A percentile compares a stretch with the other conserved stretches of the same genome.
Conservation (phyloP, 176 grass and related monocot species). For the Triticum urartu region DNA sequence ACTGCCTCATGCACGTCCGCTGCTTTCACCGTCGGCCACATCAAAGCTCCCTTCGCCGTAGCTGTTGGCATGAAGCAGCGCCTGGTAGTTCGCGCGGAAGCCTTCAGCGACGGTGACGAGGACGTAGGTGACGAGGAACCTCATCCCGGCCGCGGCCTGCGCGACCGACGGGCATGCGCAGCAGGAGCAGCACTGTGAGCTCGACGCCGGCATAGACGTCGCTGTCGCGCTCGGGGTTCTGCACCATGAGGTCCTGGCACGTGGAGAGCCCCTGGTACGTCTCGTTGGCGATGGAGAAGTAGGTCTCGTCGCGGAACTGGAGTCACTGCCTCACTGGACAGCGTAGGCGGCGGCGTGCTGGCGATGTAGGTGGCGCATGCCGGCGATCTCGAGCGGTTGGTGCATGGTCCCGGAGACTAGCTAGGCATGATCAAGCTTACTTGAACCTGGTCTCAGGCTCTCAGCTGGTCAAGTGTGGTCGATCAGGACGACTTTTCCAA, state of each 20-base stretch:
- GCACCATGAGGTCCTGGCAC: not conserved
- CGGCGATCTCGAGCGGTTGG: not conserved
- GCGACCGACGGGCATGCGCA: constrained; percentile 66
- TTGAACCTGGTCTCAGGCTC: no score
- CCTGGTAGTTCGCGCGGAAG: constrained; percentile 38
- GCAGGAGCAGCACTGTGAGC: constrained; percentile 42
- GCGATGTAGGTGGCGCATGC: no score
- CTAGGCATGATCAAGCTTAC: no score
- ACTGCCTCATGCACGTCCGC: constrained; percentile 19
- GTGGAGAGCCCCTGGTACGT: not conserved
- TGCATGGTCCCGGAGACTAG: no score
- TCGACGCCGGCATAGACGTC: no score
- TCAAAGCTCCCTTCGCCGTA: not conserved
- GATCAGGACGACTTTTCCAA: no score
- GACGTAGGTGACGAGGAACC: constrained; percentile 61
- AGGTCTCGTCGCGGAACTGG: not conserved
- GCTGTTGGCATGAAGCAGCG: no score
- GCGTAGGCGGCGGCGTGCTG: no score
- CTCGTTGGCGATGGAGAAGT: not conserved
- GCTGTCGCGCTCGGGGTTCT: not conserved
- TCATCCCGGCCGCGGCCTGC: constrained; percentile 32
- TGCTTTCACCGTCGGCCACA: no score
- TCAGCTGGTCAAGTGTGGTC: no score
- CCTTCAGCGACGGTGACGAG: constrained; percentile 32
- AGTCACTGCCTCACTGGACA: no score